A percentile compares a stretch with the other conserved stretches of the same genome.
phyloP scores from a whole-genome alignment of 192 early-diverging fungal species.

The Glomus cerebriforme region DNA sequence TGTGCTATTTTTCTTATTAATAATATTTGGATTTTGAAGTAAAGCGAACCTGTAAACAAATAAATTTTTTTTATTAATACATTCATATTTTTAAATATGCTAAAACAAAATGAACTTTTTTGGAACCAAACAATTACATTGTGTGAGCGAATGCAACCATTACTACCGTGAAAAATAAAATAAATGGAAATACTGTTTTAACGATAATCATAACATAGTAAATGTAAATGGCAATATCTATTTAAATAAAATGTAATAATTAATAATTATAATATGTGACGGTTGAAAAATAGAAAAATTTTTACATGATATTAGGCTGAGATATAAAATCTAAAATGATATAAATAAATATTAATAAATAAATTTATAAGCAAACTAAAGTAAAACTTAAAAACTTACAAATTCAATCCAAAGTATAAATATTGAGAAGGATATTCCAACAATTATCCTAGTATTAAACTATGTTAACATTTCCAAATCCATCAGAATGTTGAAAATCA shows the following conservation, averaged over 20 bases:
- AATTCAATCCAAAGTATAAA: neutral
- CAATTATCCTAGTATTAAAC: neutral
- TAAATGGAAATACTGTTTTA: neutral
- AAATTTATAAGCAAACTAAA: neutral
- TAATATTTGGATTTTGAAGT: neutral
- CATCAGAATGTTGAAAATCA: neutral
- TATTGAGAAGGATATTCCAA: neutral
- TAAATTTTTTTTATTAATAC: too few species aligned
- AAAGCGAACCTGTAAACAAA: neutral
- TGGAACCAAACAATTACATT: neutral
- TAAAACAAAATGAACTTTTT: neutral
- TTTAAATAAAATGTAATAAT: neutral
- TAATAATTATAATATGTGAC: neutral
- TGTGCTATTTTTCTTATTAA: neutral
- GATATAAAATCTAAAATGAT: neutral
- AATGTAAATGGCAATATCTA: neutral
- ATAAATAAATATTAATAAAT: neutral
- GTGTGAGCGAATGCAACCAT: neutral
- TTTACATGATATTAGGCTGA: neutral
- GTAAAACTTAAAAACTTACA: neutral
- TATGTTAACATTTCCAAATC: neutral
- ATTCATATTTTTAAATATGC: neutral
- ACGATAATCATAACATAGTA: neutral
- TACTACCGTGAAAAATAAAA: neutral
- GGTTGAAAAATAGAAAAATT: neutral